These are phyloP conservation scores for Penicillium manginii DNA, from an alignment of 495 filamentous ascomycete species.

Conservation along the genomic window DNA sequence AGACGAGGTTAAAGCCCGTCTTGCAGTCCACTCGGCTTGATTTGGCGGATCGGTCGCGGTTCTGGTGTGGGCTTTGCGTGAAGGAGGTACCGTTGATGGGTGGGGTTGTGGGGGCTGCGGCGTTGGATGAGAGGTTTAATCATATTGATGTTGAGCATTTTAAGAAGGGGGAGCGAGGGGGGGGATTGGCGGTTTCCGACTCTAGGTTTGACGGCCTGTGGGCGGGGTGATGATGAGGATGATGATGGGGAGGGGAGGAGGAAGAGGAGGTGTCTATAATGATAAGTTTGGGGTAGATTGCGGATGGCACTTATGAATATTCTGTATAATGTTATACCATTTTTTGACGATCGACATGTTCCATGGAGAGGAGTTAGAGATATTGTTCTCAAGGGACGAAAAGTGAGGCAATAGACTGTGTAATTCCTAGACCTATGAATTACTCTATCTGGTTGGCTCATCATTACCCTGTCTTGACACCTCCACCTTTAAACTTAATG, in stretches of 20 bases:
- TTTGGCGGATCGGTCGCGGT: conserved; percentile 66
- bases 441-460: not conserved
- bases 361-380: no score
- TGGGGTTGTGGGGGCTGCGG: conserved; percentile 48
- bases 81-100: conserved; percentile 58
- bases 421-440: not conserved
- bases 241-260: conserved; percentile 4
- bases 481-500: not conserved
- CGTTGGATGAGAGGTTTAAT: conserved; percentile 78
- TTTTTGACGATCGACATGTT: not conserved
- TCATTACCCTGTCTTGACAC: not conserved
- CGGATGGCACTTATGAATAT: conserved; percentile 1
- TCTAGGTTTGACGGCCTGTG: not conserved
- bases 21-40: conserved; percentile 60
- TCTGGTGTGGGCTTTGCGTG: conserved; percentile 91
- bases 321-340: conserved; percentile 16
- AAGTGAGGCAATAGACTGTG: not conserved
- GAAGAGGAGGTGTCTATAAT: conserved; percentile 33
- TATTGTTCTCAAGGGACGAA: not conserved
- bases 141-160: conserved; percentile 84
- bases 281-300: conserved; percentile 1
- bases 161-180: conserved; percentile 52
- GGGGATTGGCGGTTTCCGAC: conserved; percentile 51
- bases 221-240: not conserved
- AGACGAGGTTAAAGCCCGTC: not conserved